Evolutionary conservation across 495 filamentous ascomycete species (phyloP).

Genomic region (Podospora tetraspora): DNA sequence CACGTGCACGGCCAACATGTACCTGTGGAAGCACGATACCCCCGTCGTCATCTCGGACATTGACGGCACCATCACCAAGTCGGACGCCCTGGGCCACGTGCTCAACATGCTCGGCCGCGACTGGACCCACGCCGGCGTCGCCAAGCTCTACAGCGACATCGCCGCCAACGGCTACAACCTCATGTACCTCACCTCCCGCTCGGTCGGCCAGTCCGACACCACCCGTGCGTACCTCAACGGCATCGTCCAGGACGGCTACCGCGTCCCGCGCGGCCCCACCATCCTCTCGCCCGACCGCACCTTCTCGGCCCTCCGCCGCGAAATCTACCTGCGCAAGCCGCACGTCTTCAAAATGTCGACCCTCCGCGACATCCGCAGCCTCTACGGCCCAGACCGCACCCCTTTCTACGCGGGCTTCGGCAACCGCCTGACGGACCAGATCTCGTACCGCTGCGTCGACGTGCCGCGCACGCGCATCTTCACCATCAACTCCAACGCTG

Average conservation of each 20-base stretch:
- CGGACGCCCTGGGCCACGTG: slow-evolving; percentile 94
- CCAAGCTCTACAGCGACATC: slow-evolving; percentile 95
- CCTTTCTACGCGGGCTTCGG: slow-evolving; percentile 98
- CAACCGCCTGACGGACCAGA: slow-evolving; percentile 90
- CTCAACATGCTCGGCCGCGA: slow-evolving; percentile 96
- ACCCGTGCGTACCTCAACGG: slow-evolving; percentile 88
- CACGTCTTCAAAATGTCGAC: slow-evolving; percentile 99
- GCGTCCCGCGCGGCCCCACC: slow-evolving; percentile 80
- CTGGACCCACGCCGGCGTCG: slow-evolving; percentile 95
- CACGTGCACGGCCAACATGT: slow-evolving; percentile 88
- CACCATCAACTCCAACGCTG: slow-evolving; percentile 97
- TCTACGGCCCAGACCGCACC: slow-evolving; percentile 72
- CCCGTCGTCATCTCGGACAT: slow-evolving; percentile 98
- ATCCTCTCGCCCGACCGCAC: slow-evolving; percentile 94
- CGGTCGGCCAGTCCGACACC: slow-evolving; percentile 87
- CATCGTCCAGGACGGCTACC: slow-evolving; percentile 81
- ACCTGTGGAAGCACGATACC: slow-evolving; percentile 78
- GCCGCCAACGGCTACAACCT: slow-evolving; percentile 96
- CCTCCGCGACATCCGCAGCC: slow-evolving; percentile 80
- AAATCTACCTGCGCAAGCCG: slow-evolving; percentile 93
- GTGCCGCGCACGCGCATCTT: slow-evolving; percentile 93
- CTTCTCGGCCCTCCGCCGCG: slow-evolving; percentile 87
- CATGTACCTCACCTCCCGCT: slow-evolving; percentile 92
- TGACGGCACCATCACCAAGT: slow-evolving; percentile 98
- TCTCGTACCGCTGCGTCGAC: slow-evolving; percentile 93